Evolutionary conservation across 2,329 filamentous ascomycete genomes (phyloP).

Genomic region (Beauveria sp.): DNA sequence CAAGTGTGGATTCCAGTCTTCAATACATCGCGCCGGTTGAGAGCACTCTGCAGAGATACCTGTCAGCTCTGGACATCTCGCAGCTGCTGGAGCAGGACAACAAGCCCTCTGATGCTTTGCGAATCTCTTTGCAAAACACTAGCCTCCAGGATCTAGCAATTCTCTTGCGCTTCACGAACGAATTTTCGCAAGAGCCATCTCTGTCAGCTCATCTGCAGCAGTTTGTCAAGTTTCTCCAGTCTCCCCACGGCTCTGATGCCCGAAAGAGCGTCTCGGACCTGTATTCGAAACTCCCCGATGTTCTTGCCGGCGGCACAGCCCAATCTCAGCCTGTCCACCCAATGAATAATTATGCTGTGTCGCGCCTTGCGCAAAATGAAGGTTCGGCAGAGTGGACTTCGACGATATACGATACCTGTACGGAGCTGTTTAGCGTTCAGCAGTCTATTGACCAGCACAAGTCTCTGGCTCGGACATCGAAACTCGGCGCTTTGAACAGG

Average conservation of each 20-base stretch:
- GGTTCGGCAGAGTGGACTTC: conserved; percentile 41
- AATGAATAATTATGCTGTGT: conserved; percentile 48
- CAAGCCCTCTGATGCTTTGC: conserved; percentile 21
- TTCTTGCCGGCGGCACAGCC: conserved; percentile 10
- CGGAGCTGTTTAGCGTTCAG: conserved; percentile 36
- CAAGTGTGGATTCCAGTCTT: conserved; percentile 25
- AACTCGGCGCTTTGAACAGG: conserved; percentile 48
- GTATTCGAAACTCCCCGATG: conserved; percentile 25
- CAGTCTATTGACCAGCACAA: conserved; percentile 34
- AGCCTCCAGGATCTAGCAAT: conserved; percentile 38
- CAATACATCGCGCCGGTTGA: conserved; percentile 40
- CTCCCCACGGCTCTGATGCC: conserved; percentile 21
- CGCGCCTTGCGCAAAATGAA: conserved; percentile 34
- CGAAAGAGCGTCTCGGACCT: conserved; percentile 28
- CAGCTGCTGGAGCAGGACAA: conserved; percentile 18
- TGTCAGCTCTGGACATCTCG: conserved; percentile 27
- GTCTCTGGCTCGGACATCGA: conserved; percentile 35
- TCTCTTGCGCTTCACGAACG: conserved; percentile 27
- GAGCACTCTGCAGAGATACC: conserved; percentile 40
- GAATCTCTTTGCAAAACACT: conserved; percentile 38
- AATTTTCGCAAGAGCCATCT: conserved; percentile 14
- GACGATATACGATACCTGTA: conserved; percentile 42
- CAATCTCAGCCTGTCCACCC: conserved; percentile 46
- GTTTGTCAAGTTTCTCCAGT: conserved; percentile 25
- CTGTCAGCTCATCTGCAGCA: conserved; percentile 15